Base-by-base conservation (phyloP, 2,329 filamentous ascomycete genomes). In the Ramularia endophylla region DNA sequence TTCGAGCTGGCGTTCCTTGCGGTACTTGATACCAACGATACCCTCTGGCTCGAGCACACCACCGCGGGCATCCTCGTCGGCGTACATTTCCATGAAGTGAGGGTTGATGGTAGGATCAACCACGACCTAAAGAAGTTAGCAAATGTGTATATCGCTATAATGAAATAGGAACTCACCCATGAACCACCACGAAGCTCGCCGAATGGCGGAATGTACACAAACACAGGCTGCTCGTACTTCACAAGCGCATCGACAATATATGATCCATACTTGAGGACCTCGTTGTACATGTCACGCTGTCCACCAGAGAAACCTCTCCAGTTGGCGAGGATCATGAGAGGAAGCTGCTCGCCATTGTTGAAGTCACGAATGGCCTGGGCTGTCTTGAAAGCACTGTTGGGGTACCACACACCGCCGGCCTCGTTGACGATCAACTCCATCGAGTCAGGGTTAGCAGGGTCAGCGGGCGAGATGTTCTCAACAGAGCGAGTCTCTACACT, bases 251-350 rank as follows among this genome's bases (percentile, higher is more conserved):
- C 92, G 55, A 98, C 92, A 62, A 98, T 98, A 77, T 92, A 97
- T 13, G 90, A 95, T 63, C 92, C 92, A 62, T 98, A 98, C 76
- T 98, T 98, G 68, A 98, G 81, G 12, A 98, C 92, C 71, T 98
- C 92, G 72, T 97, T 95, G 81, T 94, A 98, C 92, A 98, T 98
- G 70, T 98, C 92, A 56, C 90, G 87, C 72, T 98, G 92, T 52
- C 92, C 92, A 74, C 92, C 92, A 55, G 92, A 98, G 87, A 98
- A 98, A 74, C 92, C 92, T 81, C 92, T 84, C 92, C 92, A 98
- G 78, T 98, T 98, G 70, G 92, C 92, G 51, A 98, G 81, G 64
- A 98, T 98, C 88, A 98, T 97, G 53, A 98, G 74, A 43, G 92
- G 92, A 61, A 98, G 77, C 73, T 98, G 92, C 72, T 98, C 92